Evolutionary conservation across 1,284 basidiomycete species (phyloP).

Genomic region (Sporisorium graminicola): DNA sequence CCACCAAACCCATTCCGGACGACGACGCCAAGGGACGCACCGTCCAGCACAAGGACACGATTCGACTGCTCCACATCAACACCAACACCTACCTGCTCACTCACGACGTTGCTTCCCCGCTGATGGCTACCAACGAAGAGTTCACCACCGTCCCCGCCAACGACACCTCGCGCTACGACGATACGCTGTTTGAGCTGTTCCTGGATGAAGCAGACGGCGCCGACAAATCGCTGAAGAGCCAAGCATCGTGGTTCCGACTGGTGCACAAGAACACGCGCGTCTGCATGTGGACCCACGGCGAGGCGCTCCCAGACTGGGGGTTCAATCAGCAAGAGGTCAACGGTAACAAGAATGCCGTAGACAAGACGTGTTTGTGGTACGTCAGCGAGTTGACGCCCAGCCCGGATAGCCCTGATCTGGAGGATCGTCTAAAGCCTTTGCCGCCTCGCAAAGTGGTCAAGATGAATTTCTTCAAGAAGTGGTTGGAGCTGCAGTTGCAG

Average conservation of each 20-base stretch:
- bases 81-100: slow-evolving; percentile 87
- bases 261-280: slow-evolving; percentile 91
- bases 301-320: slow-evolving; percentile 90
- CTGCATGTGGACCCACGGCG: slow-evolving; percentile 89
- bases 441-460: slow-evolving; percentile 79
- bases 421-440: slow-evolving; percentile 51
- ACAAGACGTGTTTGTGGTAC: slow-evolving; percentile 88
- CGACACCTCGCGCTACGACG: slow-evolving; percentile 70
- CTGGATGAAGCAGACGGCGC: slow-evolving; percentile 42
- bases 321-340: slow-evolving; percentile 98
- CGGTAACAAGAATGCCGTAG: slow-evolving; percentile 91
- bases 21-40: slow-evolving; percentile 81
- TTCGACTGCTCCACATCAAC: slow-evolving; percentile 89
- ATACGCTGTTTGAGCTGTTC: slow-evolving; percentile 65
- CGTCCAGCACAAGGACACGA: slow-evolving; percentile 86
- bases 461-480: slow-evolving; percentile 94
- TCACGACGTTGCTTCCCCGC: slow-evolving; percentile 96
- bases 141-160: slow-evolving; percentile 79
- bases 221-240: slow-evolving; percentile 45
- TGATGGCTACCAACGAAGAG: slow-evolving; percentile 98
- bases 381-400: slow-evolving; percentile 84
- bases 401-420: slow-evolving; percentile 56
- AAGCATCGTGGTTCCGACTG: slow-evolving; percentile 62
- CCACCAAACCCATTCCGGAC: slow-evolving; percentile 79
- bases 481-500: slow-evolving; percentile 88